phyloP scores from a whole-genome alignment of 2,329 filamentous ascomycete species.

The Verticillium albo-atrum region DNA sequence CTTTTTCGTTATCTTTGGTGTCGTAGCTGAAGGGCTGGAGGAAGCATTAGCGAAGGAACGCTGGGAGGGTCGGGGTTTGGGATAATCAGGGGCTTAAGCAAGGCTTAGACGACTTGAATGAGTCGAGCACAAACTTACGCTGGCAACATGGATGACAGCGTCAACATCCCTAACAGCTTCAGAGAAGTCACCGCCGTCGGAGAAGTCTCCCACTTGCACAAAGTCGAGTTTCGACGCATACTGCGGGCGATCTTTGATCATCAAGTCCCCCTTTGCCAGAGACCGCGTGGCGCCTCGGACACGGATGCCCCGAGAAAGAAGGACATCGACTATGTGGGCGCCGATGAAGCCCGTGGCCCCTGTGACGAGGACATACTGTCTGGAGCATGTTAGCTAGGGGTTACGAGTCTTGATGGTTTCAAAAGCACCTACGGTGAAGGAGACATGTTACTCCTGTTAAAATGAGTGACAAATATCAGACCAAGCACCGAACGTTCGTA shows the following conservation, averaged over 20 bases:
- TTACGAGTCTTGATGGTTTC: neutral
- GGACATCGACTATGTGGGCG: slow-evolving; percentile 23
- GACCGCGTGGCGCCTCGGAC: slow-evolving; percentile 26
- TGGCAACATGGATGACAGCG: slow-evolving; percentile 39
- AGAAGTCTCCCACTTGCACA: slow-evolving; percentile 36
- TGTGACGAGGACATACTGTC: slow-evolving; percentile 1
- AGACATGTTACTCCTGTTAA: neutral
- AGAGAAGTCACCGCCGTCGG: slow-evolving; percentile 27
- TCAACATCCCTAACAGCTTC: slow-evolving; percentile 35
- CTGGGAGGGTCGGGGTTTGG: neutral
- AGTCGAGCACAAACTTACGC: slow-evolving; percentile 21
- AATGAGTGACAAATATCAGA: no score
- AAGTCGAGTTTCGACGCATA: slow-evolving; percentile 32
- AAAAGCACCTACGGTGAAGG: neutral
- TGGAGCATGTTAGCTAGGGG: neutral
- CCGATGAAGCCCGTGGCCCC: slow-evolving; percentile 20
- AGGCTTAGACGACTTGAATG: neutral
- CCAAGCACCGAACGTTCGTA: no score
- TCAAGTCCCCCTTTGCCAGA: slow-evolving; percentile 21
- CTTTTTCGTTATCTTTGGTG: slow-evolving; percentile 37
- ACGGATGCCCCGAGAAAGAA: slow-evolving; percentile 21
- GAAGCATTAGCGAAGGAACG: neutral
- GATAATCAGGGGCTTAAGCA: neutral
- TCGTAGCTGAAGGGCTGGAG: slow-evolving; percentile 38
- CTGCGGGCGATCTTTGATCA: slow-evolving; percentile 31